These are phyloP conservation scores for Clarireedia paspali DNA, from an alignment of 2,329 filamentous ascomycete genomes.

Conservation along the genomic window DNA sequence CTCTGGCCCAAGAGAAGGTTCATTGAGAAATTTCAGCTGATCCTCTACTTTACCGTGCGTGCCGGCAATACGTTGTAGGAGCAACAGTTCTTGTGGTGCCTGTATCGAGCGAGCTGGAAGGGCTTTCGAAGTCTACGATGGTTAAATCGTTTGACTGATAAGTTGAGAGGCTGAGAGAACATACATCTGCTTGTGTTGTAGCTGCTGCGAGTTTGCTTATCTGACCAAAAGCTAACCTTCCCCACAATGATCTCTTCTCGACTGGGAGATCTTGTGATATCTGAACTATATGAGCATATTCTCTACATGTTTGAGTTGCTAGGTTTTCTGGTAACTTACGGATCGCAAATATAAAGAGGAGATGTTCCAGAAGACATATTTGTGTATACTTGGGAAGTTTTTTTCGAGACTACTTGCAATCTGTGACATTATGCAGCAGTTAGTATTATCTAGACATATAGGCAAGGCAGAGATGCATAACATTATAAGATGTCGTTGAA, in stretches of 20 bases:
- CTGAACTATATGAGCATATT: slow-evolving; percentile 15
- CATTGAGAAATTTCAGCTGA: slow-evolving; percentile 23
- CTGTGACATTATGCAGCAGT: slow-evolving; percentile 11
- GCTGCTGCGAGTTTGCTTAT: slow-evolving; percentile 27
- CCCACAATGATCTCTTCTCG: slow-evolving; percentile 25
- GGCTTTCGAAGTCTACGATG: slow-evolving; percentile 19
- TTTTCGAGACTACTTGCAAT: slow-evolving; percentile 30
- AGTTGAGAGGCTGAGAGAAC: slow-evolving; percentile 3
- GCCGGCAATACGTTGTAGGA: slow-evolving; percentile 25
- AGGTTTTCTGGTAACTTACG: slow-evolving; percentile 15
- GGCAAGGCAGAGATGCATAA: neutral
- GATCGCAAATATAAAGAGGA: slow-evolving; percentile 26
- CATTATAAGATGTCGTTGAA: neutral
- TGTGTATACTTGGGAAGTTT: slow-evolving; percentile 25
- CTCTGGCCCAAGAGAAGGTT: slow-evolving; percentile 26
- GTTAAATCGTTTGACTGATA: neutral
- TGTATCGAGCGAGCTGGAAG: slow-evolving; percentile 28
- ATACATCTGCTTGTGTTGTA: slow-evolving; percentile 25
- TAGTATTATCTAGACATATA: neutral
- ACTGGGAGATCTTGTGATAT: slow-evolving; percentile 20
- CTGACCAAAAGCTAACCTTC: slow-evolving; percentile 22
- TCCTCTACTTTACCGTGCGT: slow-evolving; percentile 21
- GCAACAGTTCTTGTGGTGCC: slow-evolving; percentile 28
- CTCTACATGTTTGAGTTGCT: neutral
- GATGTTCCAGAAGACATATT: slow-evolving; percentile 30